These are phyloP conservation scores for Tylopilus sp. DNA, from an alignment of 768 basidiomycete species.

Conservation along the genomic window DNA sequence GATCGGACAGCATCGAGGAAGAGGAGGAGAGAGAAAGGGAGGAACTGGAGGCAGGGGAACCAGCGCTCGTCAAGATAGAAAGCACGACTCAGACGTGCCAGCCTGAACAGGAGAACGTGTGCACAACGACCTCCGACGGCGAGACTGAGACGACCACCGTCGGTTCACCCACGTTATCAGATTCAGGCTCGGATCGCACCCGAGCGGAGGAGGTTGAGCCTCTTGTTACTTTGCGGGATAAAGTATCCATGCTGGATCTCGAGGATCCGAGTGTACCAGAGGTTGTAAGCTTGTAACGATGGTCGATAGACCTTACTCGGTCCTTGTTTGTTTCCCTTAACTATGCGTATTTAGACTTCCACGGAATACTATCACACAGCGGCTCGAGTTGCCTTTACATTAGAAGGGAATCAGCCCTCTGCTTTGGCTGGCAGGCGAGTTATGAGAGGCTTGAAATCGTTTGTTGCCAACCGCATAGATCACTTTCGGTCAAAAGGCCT, in stretches of 20 bases:
- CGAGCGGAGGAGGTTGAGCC: constrained; percentile 23
- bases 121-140: constrained; percentile 9
- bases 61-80: background rate
- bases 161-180: constrained; percentile 25
- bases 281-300: constrained; percentile 12
- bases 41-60: constrained; percentile 5
- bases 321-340: constrained; percentile 12
- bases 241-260: constrained; percentile 24
- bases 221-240: constrained; percentile 25
- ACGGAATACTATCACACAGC: constrained; percentile 1
- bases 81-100: background rate
- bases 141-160: constrained; percentile 22
- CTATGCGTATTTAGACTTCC: constrained; percentile 25
- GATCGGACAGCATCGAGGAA: constrained; percentile 34
- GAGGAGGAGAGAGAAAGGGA: constrained; percentile 28
- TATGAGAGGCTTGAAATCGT: too few species aligned
- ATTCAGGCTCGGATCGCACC: constrained; percentile 29
- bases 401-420: too few species aligned
- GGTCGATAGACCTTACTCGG: background rate
- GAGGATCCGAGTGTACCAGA: constrained; percentile 20
- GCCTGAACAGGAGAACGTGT: constrained; percentile 3
- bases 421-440: too few species aligned
- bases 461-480: too few species aligned
- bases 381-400: background rate
- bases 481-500: too few species aligned